Base-by-base conservation (phyloP, 306 rosid species). In the Cicer yamashitae region DNA sequence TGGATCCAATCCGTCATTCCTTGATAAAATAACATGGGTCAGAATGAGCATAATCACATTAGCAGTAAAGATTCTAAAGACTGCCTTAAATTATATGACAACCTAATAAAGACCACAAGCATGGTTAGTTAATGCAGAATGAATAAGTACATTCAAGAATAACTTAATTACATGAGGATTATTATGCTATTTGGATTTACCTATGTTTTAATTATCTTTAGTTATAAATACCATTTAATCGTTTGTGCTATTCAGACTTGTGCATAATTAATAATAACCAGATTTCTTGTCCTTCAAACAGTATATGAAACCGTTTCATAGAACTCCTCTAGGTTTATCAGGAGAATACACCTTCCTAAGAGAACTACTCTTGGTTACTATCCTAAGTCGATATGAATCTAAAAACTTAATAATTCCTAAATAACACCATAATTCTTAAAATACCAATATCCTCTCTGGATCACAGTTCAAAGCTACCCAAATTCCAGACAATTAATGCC, bases 381-480 rank as follows among this genome's bases (percentile, higher is more conserved):
- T 20, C 25, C 56, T 12, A 22, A n/a, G 43, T 58, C 56, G 18
- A 12, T 5, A 6, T 2, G 37, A 73, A 58, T 38, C 14, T 13
- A 56, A 12, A 41, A 22, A 57, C 7, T 56, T 45, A 40, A 11
- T 60, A 59, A 22, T 59, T 43, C 37, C 7, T 30, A 30, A 48
- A 73, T 9, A 44, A 25, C 46, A 73, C 10, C 3, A 30, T 44
- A 45, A 44, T 7, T 40, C 34, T 34, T 30, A 30, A 51, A 8
- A 15, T 73, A 73, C 11, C 30, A 43, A 57, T 44, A 57, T 30
- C 11, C 11, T 13, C 57, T 72, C 54, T 40, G 66, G 53, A 40
- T 54, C 47, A 72, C 47, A 71, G 15, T 51, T 46, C 34, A 71
- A 51, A 25, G 50, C 67, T 18, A 22, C 53, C 43, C 60, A 79